A percentile compares a stretch with the other conserved stretches of the same genome.
These are phyloP conservation scores for Hyaloscypha bicolor DNA, from an alignment of 495 filamentous ascomycete genomes.

Conservation along the genomic window DNA sequence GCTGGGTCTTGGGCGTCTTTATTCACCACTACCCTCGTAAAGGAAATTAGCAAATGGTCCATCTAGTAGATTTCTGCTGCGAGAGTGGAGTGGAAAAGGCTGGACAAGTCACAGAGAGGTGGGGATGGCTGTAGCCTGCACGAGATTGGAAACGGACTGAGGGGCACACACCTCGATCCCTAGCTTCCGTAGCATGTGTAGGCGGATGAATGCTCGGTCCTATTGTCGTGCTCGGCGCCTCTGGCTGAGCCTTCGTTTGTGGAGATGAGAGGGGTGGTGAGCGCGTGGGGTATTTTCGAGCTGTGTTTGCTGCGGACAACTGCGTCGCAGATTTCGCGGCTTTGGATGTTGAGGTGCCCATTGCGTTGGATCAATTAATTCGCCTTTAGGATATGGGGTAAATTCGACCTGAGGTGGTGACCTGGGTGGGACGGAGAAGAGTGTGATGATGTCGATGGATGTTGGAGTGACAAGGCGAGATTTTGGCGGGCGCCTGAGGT, in stretches of 20 bases:
- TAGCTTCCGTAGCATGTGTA: neutral
- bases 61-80: too few species aligned
- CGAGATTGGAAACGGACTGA: too few species aligned
- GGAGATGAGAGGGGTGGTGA: constrained; percentile 30
- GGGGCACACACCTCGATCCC: neutral
- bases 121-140: too few species aligned
- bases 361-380: constrained; percentile 31
- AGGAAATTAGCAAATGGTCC: too few species aligned
- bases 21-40: too few species aligned
- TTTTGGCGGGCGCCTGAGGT: neutral
- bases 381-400: neutral
- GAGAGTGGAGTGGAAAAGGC: too few species aligned
- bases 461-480: neutral
- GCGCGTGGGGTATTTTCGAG: constrained; percentile 35
- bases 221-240: constrained; percentile 3
- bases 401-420: neutral
- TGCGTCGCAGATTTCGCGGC: constrained; percentile 41
- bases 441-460: neutral
- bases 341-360: constrained; percentile 69
- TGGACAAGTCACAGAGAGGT: too few species aligned
- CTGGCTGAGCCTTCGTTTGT: constrained; percentile 22
- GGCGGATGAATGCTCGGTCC: constrained; percentile 39
- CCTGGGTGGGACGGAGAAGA: neutral
- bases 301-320: constrained; percentile 41
- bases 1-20: constrained; percentile 34